These are phyloP conservation scores for Beauveria varroae DNA, from an alignment of 2,329 filamentous ascomycete genomes.

Conservation along the genomic window DNA sequence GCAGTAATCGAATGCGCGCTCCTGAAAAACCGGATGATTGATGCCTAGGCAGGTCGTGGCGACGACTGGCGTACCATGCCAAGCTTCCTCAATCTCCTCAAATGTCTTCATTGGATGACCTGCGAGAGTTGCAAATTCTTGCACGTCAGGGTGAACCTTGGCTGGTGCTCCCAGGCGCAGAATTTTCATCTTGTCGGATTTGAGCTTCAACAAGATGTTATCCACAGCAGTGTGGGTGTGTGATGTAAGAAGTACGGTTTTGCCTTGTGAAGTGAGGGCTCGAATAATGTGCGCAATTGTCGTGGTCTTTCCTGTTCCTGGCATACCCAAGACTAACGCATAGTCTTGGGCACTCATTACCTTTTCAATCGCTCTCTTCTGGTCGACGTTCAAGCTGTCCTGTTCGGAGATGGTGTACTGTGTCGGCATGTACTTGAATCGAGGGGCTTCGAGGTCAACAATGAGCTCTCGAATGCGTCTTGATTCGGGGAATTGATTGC, in stretches of 20 bases:
- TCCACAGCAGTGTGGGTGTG: conserved; percentile 98
- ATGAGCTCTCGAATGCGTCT: conserved; percentile 70
- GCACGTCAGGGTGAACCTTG: conserved; percentile 84
- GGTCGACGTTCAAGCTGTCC: conserved; percentile 75
- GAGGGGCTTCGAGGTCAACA: conserved; percentile 65
- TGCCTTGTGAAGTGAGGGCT: conserved; percentile 78
- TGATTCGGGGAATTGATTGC: conserved; percentile 63
- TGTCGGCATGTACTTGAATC: conserved; percentile 61
- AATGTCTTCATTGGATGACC: conserved; percentile 66
- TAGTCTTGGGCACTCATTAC: conserved; percentile 96
- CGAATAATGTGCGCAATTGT: conserved; percentile 97
- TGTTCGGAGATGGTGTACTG: conserved; percentile 56
- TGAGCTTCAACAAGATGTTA: conserved; percentile 92
- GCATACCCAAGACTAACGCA: conserved; percentile 96
- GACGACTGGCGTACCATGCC: conserved; percentile 81
- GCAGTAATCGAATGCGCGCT: conserved; percentile 91
- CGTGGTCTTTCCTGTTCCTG: conserved; percentile 95
- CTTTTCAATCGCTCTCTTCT: conserved; percentile 79
- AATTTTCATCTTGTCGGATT: conserved; percentile 66
- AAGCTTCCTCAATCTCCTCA: conserved; percentile 75
- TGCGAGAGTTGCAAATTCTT: conserved; percentile 74
- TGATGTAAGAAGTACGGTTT: conserved; percentile 86
- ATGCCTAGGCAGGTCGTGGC: conserved; percentile 93
- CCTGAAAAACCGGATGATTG: conserved; percentile 79
- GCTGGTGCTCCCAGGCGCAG: conserved; percentile 77